phyloP scores from a whole-genome alignment of 2,329 filamentous ascomycete genomes.

The Aschersonia sp. region DNA sequence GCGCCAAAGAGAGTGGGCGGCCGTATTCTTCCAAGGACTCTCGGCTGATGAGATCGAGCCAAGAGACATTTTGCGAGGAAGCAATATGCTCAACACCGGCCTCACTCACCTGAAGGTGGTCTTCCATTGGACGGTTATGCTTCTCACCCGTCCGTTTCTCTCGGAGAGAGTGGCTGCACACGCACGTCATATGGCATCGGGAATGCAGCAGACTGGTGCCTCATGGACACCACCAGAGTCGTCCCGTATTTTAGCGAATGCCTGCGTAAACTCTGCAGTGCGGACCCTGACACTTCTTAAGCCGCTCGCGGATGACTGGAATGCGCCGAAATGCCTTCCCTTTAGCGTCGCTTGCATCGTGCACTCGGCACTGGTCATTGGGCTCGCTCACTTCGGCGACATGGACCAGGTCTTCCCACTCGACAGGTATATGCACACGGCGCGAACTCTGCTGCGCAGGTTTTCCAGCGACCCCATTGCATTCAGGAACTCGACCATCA shows the following conservation, averaged over 20 bases:
- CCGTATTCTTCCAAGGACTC: slow-evolving; percentile 10
- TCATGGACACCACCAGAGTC: slow-evolving; percentile 1
- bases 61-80: neutral
- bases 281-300: slow-evolving; percentile 20
- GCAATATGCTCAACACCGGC: slow-evolving; percentile 1
- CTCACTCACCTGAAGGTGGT: slow-evolving; percentile 13
- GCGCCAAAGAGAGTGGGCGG: slow-evolving; percentile 13
- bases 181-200: slow-evolving; percentile 1
- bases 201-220: neutral
- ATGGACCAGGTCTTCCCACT: slow-evolving; percentile 17
- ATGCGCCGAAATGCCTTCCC: slow-evolving; percentile 22
- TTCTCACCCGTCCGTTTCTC: slow-evolving; percentile 16
- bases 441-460: slow-evolving; percentile 7
- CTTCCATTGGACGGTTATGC: slow-evolving; percentile 20
- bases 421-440: slow-evolving; percentile 7
- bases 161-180: slow-evolving; percentile 12
- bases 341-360: slow-evolving; percentile 27
- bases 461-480: slow-evolving; percentile 11
- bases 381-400: slow-evolving; percentile 25
- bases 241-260: slow-evolving; percentile 9
- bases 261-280: slow-evolving; percentile 15
- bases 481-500: slow-evolving; percentile 9
- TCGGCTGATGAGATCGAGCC: slow-evolving; percentile 4
- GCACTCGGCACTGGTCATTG: slow-evolving; percentile 24
- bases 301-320: slow-evolving; percentile 14